Evolutionary conservation across 768 basidiomycete genomes (phyloP).

Genomic region (Lactarius quietus): DNA sequence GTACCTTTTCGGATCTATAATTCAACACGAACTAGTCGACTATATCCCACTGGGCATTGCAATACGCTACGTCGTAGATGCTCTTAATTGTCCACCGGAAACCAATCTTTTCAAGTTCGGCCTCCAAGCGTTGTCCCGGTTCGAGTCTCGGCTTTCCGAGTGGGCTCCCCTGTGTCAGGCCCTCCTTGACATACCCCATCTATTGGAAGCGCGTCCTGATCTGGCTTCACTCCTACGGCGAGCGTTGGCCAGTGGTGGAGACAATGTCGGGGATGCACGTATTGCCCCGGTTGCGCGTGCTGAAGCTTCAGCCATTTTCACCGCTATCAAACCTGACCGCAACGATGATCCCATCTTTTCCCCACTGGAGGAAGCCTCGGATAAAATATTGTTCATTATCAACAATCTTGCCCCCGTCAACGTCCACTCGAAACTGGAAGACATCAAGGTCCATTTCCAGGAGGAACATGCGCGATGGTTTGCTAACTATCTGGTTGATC

Average conservation of each 20-base stretch:
- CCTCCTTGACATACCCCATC: conserved; percentile 79
- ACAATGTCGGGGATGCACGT: conserved; percentile 37
- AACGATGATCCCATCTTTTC: conserved; percentile 57
- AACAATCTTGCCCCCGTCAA: conserved; percentile 96
- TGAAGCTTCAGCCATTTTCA: conserved; percentile 61
- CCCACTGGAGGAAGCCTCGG: conserved; percentile 85
- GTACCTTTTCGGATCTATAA: conserved; percentile 92
- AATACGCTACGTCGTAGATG: conserved; percentile 93
- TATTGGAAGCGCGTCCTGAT: conserved; percentile 83
- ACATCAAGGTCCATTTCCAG: conserved; percentile 83
- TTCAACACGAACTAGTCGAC: conserved; percentile 90
- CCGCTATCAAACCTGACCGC: conserved; percentile 69
- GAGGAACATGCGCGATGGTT: conserved; percentile 91
- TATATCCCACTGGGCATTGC: conserved; percentile 94
- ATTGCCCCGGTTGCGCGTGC: conserved; percentile 30
- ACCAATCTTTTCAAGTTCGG: conserved; percentile 96
- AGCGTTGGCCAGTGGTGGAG: conserved; percentile 54
- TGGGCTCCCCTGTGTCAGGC: conserved; percentile 93
- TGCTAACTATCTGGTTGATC: conserved; percentile 95
- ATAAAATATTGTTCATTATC: conserved; percentile 95
- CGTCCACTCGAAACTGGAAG: conserved; percentile 80
- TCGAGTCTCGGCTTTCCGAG: conserved; percentile 82
- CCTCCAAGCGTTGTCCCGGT: conserved; percentile 81
- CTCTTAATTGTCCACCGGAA: conserved; percentile 84
- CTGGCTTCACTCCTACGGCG: conserved; percentile 67